Base-by-base conservation (phyloP, 495 filamentous ascomycete species). In the Pseudevernia furfuracea region DNA sequence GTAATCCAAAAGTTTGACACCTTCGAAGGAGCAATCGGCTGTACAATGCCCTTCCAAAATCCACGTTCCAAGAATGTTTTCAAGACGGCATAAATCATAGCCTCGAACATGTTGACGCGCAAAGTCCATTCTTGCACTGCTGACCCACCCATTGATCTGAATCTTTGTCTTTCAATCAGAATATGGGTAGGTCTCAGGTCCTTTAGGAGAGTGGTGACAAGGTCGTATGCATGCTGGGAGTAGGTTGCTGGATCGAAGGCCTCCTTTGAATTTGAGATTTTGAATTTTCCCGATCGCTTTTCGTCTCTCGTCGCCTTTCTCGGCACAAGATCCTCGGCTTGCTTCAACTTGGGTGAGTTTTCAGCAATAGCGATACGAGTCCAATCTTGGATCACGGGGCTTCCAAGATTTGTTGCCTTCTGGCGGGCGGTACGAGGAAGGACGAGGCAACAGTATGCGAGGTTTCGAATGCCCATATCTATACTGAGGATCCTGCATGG, bases 381-480 rank as follows among this genome's bases (percentile, higher is more conserved):
- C 71, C 71, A 73, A 43, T 64, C 59, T 41, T 56, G 52, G 30
- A 71, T 15, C 25, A 28, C 41, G 38, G 63, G 59, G n/a, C 2
- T n/a, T 32, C 21, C 37, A 14, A 46, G 39, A 25, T 14, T 10
- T 55, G 52, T 32, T n/a, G 52, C 25, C 11, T 2, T 25, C 10
- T 10, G 2, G 30, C 46, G 25, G 25, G 36, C 15, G 36, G 36
- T 25, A 49, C 28, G 4, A 15, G 78, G 74, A 6, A 81, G 68
- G 48, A 82, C 73, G 59, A 87, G 70, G 43, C 89, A 73, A 71
- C 85, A 88, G 72, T 87, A 91, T 19, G 91, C 92, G 12, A 97
- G 79, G 73, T 97, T 97, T 30, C 84, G 85, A 68, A 97, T 89
- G 39, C 93, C 93, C 85, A 97, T 87, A 73, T 97, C 93, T 67